Evolutionary conservation across 2,329 filamentous ascomycete genomes (phyloP).

Genomic region (Trichoderma sp.): DNA sequence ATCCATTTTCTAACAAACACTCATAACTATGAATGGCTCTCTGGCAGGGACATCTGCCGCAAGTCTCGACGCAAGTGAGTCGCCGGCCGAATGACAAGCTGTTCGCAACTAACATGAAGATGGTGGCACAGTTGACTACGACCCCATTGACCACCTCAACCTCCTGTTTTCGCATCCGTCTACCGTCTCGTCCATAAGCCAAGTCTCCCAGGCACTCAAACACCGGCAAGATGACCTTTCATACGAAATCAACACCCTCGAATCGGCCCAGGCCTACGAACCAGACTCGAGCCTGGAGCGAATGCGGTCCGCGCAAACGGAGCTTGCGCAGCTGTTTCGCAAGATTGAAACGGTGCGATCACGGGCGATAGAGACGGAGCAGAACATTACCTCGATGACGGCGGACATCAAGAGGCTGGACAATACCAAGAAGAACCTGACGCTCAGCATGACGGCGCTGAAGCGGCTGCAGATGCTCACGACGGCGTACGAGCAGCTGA

Average conservation of each 20-base stretch:
- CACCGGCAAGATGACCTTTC: slow-evolving; percentile 80
- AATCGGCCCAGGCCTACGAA: slow-evolving; percentile 76
- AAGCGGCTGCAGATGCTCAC: slow-evolving; percentile 98
- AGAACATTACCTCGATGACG: slow-evolving; percentile 97
- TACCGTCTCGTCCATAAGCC: slow-evolving; percentile 71
- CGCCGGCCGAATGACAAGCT: slow-evolving; percentile 16
- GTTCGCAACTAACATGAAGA: slow-evolving; percentile 23
- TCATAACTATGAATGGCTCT: slow-evolving; percentile 39
- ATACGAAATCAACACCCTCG: slow-evolving; percentile 68
- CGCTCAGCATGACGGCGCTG: slow-evolving; percentile 93
- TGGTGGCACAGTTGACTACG: slow-evolving; percentile 65
- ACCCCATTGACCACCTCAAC: slow-evolving; percentile 91
- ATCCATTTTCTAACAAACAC: background rate
- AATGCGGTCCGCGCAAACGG: slow-evolving; percentile 86
- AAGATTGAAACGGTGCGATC: slow-evolving; percentile 93
- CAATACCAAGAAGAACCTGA: slow-evolving; percentile 93
- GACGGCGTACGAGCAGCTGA: slow-evolving; percentile 95
- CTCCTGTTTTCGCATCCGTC: slow-evolving; percentile 88
- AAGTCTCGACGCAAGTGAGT: slow-evolving; percentile 46
- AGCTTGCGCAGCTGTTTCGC: slow-evolving; percentile 84
- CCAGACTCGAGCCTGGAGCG: slow-evolving; percentile 85
- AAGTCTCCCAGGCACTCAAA: slow-evolving; percentile 71
- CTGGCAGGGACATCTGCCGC: slow-evolving; percentile 37
- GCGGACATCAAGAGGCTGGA: slow-evolving; percentile 97
- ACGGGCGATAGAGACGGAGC: slow-evolving; percentile 86